Evolutionary conservation across 2,329 filamentous ascomycete species (phyloP), one percentile per base, ranked within the genome.

Genomic region (Colletotrichum chlorophyti): DNA sequence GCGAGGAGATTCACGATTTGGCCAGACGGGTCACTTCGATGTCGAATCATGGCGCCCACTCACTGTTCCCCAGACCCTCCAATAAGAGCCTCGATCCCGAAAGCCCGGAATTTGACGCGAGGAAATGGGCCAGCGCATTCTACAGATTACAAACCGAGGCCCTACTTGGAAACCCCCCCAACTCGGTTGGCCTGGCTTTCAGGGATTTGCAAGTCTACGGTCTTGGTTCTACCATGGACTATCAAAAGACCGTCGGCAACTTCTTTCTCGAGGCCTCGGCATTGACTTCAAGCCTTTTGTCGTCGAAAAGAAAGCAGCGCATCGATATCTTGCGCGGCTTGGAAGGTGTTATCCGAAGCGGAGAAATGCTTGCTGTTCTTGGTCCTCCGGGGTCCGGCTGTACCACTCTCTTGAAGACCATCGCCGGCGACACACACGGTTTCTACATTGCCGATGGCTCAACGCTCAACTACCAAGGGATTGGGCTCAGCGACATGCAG

Each of bases 331-430:
- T 85, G 35, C 70, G 72, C 43, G 71, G 78, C 55, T 72, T 82
- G 26, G 80, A 84, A 52, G 82, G 82, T 14, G 50, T 84, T 0
- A 76, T 85, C 3, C 71, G 81, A 58, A 74, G 70, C 27, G 83
- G 83, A 14, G 83, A 86, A 71, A 82, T 85, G 78, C 71, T 85
- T 17, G 77, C 83, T 14, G 83, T 85, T 6, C 75, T 86, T 3
- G 83, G 83, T 11, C 81, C 81, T 46, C 83, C 84, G 1, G 74
- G 75, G 3, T 66, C 69, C 1, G 84, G 84, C 17, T 91, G 88
- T 64, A 86, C 86, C 7, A 90, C 88, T 0, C 85, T 91, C 61
- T 74, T 91, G 43, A 90, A 89, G 68, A 86, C 85, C 0, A 76
- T 89, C 43, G 79, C 85, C 6, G 85, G 86, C 43, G 85, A 88